phyloP scores from a whole-genome alignment of 495 filamentous ascomycete species.

The Podospora pseudopauciseta region DNA sequence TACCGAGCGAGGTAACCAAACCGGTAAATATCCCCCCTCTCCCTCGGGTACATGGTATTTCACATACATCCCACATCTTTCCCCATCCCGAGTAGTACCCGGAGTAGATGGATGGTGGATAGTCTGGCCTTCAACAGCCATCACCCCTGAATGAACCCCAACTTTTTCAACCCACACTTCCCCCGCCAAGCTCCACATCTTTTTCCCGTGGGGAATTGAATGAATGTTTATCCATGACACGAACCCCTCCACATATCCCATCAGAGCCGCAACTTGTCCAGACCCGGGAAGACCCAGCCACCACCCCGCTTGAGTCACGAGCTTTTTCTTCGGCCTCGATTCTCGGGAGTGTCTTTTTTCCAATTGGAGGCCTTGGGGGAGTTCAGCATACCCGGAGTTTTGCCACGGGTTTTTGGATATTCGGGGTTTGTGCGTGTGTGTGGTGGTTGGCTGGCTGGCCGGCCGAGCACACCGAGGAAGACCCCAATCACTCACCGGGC shows the following conservation, averaged over 20 bases:
- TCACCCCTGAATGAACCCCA: neutral
- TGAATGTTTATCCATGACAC: neutral
- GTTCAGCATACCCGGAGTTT: neutral
- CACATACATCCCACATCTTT: too few relatives aligned
- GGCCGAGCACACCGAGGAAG: neutral
- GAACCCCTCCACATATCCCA: neutral
- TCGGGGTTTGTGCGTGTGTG: neutral
- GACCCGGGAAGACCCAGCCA: neutral
- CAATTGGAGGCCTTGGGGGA: neutral
- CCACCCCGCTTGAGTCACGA: neutral
- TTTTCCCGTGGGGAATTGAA: neutral
- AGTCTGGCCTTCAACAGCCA: neutral
- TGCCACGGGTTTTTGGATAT: neutral
- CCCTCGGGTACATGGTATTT: too few relatives aligned
- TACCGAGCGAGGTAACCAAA: too few relatives aligned
- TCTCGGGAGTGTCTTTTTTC: neutral
- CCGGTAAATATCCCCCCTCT: too few relatives aligned
- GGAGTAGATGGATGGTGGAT: too few relatives aligned
- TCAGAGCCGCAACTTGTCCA: neutral
- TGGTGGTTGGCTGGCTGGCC: neutral
- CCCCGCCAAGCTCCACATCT: neutral
- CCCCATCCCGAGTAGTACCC: too few relatives aligned
- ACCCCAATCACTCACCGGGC: neutral
- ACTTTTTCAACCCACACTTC: neutral
- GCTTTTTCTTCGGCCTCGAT: conserved; percentile 3